Evolutionary conservation across 1,284 basidiomycete species (phyloP).

Genomic region (Rhizoctonia solani): DNA sequence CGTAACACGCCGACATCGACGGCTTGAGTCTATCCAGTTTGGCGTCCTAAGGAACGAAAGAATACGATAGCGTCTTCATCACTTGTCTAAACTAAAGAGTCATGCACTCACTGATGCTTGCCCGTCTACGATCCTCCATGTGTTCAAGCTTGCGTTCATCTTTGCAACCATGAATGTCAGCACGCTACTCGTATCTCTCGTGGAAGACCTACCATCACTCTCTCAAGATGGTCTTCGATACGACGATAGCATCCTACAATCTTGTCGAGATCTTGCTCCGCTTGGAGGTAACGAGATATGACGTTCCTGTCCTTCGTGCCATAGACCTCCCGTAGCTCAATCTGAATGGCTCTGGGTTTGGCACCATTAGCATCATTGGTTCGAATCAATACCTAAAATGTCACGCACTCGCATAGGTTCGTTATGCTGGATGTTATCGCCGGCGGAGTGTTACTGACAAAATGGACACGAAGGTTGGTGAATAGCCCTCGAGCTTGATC

Average conservation of each 20-base stretch:
- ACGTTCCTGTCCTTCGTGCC: neutral
- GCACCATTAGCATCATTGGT: neutral
- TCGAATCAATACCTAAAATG: neutral
- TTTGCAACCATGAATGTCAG: neutral
- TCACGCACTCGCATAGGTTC: neutral
- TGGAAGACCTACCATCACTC: neutral
- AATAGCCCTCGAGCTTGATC: neutral
- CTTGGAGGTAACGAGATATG: neutral
- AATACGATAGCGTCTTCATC: neutral
- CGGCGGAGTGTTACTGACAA: neutral
- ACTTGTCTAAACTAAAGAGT: neutral
- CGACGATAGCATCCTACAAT: neutral
- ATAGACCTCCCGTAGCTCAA: neutral
- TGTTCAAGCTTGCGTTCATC: neutral
- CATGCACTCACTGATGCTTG: neutral
- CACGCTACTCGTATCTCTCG: neutral
- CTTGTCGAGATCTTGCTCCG: neutral
- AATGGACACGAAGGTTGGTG: neutral
- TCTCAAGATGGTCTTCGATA: neutral
- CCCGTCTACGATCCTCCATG: constrained; percentile 5
- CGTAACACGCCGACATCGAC: neutral
- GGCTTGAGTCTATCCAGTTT: neutral
- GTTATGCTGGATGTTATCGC: neutral
- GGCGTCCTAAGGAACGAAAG: neutral
- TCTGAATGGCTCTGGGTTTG: neutral